Evolutionary conservation across 2,329 filamentous ascomycete species (phyloP).

Genomic region (Phialophora chinensis): DNA sequence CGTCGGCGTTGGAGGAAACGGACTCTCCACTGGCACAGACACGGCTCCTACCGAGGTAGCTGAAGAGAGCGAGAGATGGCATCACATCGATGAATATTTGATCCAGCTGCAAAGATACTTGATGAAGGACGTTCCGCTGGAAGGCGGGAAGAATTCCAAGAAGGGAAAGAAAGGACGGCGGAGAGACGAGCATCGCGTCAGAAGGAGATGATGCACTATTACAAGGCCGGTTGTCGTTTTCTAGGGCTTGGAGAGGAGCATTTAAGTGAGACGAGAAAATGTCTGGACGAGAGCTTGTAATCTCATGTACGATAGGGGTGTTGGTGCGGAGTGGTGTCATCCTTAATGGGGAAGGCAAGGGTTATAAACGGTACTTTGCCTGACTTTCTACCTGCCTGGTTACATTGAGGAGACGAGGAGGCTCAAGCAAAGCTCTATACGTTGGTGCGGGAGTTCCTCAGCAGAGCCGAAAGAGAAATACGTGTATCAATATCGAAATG

Average conservation of each 20-base stretch:
- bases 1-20: background rate
- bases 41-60: slow-evolving; percentile 48
- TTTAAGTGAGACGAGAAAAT: background rate
- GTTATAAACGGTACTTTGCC: background rate
- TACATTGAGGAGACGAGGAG: too few relatives aligned
- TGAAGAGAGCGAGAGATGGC: slow-evolving; percentile 53
- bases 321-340: background rate
- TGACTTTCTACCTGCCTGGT: too few relatives aligned
- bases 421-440: too few relatives aligned
- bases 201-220: slow-evolving; percentile 31
- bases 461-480: too few relatives aligned
- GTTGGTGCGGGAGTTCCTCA: too few relatives aligned
- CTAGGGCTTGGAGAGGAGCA: background rate
- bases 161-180: slow-evolving; percentile 56
- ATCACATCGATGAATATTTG: slow-evolving; percentile 77
- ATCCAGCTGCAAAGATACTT: slow-evolving; percentile 70
- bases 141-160: slow-evolving; percentile 50
- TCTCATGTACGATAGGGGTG: background rate
- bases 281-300: background rate
- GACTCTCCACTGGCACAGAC: slow-evolving; percentile 39
- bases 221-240: background rate
- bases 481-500: too few relatives aligned
- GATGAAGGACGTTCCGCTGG: slow-evolving; percentile 56
- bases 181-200: slow-evolving; percentile 55
- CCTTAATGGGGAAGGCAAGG: background rate